A percentile compares a stretch with the other conserved stretches of the same genome.
These are phyloP conservation scores for Acanthochlamys bracteata DNA, from an alignment of 106 monocot species.

Conservation along the genomic window DNA sequence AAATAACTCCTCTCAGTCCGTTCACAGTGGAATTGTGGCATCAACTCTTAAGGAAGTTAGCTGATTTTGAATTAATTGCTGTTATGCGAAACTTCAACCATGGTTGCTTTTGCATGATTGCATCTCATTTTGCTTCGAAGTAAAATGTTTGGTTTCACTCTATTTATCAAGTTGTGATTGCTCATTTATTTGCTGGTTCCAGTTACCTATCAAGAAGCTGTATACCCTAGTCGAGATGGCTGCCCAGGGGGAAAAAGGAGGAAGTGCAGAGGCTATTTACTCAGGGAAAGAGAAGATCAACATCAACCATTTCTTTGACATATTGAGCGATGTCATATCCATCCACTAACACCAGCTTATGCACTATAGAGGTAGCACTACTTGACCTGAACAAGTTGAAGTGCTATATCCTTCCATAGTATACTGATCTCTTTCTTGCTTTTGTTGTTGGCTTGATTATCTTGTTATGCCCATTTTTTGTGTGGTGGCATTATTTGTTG, in stretches of 20 bases:
- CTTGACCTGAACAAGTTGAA: too few species aligned
- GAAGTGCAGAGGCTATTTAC: conserved; percentile 73
- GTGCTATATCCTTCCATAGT: background rate
- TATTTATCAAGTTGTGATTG: too few species aligned
- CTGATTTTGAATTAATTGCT: background rate
- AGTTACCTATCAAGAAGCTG: conserved; percentile 78
- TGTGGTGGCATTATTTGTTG: too few species aligned
- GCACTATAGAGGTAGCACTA: too few species aligned
- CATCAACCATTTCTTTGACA: conserved; percentile 82
- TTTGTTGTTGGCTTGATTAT: background rate
- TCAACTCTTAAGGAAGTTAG: background rate
- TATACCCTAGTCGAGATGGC: conserved; percentile 92
- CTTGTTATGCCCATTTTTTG: background rate
- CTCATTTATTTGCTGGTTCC: conserved; percentile 12
- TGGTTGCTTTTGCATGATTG: too few species aligned
- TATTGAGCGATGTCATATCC: conserved; percentile 46
- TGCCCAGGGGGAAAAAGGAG: conserved; percentile 57
- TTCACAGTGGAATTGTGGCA: too few species aligned
- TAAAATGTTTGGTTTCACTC: too few species aligned
- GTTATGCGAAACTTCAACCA: background rate
- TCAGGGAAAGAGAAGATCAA: conserved; percentile 67
- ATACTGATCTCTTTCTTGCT: background rate
- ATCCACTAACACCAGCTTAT: conserved; percentile 8
- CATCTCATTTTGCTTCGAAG: too few species aligned
- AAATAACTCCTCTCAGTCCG: too few species aligned